Base-by-base conservation (phyloP, 2,329 filamentous ascomycete genomes). In the Talaromyces islandicus region DNA sequence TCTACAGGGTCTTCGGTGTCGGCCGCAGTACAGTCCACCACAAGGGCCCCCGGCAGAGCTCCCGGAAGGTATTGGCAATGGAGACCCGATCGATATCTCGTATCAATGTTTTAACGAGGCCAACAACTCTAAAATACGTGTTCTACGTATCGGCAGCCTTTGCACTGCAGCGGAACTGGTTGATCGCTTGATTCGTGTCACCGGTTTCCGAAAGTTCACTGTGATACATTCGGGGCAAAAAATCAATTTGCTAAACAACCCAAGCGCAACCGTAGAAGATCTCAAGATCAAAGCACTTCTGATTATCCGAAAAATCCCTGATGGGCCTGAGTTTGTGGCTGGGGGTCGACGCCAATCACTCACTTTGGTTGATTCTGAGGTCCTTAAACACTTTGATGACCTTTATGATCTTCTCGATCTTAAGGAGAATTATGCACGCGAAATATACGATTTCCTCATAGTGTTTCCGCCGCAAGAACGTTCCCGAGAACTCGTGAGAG, bases 331-430 rank as follows among this genome's bases (percentile, higher is more conserved):
- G 43, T 48, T 68, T 14, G 60, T 68, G 0, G 59, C 67, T 52
- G 63, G 63, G 24, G 69, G 69, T 17, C 70, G 67, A 78, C 63
- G 81, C 75, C 56, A 85, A 77, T 55, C 83, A 78, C 53, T 86
- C 78, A 63, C 82, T 77, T 38, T 82, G 1, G 80, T 97, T 2
- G 91, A 97, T 70, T 81, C 85, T 12, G 90, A 93, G 67, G 87
- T 97, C 24, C 78, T 94, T 65, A 83, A 86, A 60, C 90, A 95
- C 72, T 96, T 96, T 68, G 83, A 90, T 58, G 87, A 93, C 62
- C 77, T 99, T 25, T 96, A 94, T 81, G 83, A 85, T 50, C 89
- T 93, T 68, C 80, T 97, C 58, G 85, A 86, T 64, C 83, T 92
- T 76, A 84, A 90, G 51, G 87, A 92, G 61, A 80, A 78, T 55